Evolutionary conservation across 2,329 filamentous ascomycete genomes (phyloP).

Genomic region (Golovinomyces cichoracearum): DNA sequence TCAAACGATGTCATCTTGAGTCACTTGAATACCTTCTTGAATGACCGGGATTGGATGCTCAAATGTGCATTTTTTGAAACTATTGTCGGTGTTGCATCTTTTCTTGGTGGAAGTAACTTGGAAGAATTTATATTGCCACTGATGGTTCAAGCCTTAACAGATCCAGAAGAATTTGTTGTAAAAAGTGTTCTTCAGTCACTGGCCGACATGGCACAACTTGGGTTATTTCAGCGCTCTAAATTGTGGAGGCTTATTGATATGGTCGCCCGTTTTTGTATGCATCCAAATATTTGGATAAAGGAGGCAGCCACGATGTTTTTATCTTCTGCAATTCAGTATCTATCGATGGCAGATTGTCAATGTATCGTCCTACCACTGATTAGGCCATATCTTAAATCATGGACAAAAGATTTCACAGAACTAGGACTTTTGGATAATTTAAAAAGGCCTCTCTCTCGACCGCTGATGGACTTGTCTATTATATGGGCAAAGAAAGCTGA

Average conservation of each 20-base stretch:
- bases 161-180: constrained; percentile 81
- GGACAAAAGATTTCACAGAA: constrained; percentile 44
- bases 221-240: constrained; percentile 59
- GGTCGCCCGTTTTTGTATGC: constrained; percentile 62
- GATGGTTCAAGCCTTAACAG: constrained; percentile 83
- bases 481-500: constrained; percentile 67
- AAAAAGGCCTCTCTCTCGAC: constrained; percentile 53
- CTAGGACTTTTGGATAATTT: constrained; percentile 52
- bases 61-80: constrained; percentile 94
- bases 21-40: constrained; percentile 89
- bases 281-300: constrained; percentile 85
- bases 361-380: constrained; percentile 65
- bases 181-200: constrained; percentile 73
- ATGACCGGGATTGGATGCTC: constrained; percentile 85
- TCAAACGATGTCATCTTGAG: constrained; percentile 90
- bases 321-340: constrained; percentile 44
- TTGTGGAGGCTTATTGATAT: constrained; percentile 73
- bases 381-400: constrained; percentile 53
- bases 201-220: constrained; percentile 65
- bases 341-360: constrained; percentile 56
- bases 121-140: constrained; percentile 90
- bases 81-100: constrained; percentile 74
- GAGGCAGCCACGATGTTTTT: constrained; percentile 73
- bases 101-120: constrained; percentile 64
- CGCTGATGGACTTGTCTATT: constrained; percentile 62